These are phyloP conservation scores for Mycena kentingensis DNA, from an alignment of 768 basidiomycete genomes.

Conservation along the genomic window DNA sequence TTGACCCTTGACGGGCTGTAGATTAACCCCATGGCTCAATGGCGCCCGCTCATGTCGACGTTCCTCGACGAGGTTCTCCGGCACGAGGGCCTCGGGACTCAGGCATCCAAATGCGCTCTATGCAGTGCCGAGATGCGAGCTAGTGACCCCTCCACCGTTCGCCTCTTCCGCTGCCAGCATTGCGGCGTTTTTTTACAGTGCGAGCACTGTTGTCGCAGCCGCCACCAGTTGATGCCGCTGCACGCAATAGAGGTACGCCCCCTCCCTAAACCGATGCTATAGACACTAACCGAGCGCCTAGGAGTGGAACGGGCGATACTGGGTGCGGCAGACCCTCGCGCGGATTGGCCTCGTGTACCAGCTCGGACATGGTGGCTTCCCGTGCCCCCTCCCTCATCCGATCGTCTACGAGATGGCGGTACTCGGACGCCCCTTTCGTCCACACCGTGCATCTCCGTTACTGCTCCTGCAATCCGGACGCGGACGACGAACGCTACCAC, in stretches of 20 bases:
- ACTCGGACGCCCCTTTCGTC: conserved; percentile 10
- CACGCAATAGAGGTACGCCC: neutral
- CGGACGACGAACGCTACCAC: neutral
- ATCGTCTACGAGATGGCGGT: conserved; percentile 3
- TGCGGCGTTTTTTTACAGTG: conserved; percentile 5
- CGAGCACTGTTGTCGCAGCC: neutral
- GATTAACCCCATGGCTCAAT: conserved; percentile 10
- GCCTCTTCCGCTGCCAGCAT: neutral
- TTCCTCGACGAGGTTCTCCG: conserved; percentile 10
- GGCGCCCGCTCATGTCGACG: neutral
- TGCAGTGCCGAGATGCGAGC: neutral
- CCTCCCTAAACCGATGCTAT: neutral
- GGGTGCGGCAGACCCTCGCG: neutral
- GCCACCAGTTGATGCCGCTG: neutral
- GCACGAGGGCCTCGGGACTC: conserved; percentile 3
- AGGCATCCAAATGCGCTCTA: neutral
- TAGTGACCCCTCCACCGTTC: neutral
- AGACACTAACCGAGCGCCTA: neutral
- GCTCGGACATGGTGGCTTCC: conserved; percentile 18
- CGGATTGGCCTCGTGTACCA: conserved; percentile 14
- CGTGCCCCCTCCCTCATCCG: conserved; percentile 2
- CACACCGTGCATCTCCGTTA: conserved; percentile 10
- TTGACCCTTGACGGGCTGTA: neutral
- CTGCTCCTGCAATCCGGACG: conserved; percentile 8
- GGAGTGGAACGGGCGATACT: conserved; percentile 18